phyloP scores from a whole-genome alignment of 345 rosid species.

The Eucalyptus pauciflora region DNA sequence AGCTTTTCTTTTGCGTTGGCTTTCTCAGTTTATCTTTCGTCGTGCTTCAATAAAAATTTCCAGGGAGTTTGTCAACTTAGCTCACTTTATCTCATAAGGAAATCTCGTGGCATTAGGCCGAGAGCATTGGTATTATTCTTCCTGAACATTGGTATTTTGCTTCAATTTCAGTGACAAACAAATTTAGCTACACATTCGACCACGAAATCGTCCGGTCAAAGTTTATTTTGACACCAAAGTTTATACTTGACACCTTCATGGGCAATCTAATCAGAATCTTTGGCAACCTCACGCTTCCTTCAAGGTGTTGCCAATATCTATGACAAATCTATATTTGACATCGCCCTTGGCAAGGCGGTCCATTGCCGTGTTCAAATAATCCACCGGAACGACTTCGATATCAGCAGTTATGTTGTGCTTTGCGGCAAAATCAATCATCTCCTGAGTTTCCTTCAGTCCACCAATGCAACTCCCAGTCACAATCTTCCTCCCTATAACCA shows the following conservation, averaged over 20 bases:
- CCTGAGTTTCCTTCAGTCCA: conserved; percentile 29
- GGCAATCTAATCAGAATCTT: not conserved
- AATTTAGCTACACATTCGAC: not conserved
- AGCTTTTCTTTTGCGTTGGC: no score
- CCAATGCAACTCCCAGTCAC: conserved; percentile 15
- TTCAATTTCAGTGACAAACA: not conserved
- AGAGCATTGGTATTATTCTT: no score
- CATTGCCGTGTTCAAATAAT: conserved; percentile 26
- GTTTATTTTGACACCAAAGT: not conserved
- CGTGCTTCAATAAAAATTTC: not conserved
- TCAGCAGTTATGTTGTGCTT: conserved; percentile 18
- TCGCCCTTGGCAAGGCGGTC: conserved; percentile 19
- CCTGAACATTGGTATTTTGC: not conserved
- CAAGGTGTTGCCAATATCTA: conserved; percentile 18
- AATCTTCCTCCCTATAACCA: not conserved
- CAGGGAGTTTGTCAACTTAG: not conserved
- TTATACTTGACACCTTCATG: not conserved
- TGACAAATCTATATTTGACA: conserved; percentile 26
- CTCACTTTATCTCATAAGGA: no score
- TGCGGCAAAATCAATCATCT: conserved; percentile 30
- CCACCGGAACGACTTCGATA: conserved; percentile 15
- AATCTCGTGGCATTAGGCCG: no score
- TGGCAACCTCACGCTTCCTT: not conserved
- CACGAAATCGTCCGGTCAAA: not conserved
- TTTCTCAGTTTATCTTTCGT: no score